Evolutionary conservation across 441 rosid species (phyloP).

Genomic region (Pelargonium fulgidum): DNA sequence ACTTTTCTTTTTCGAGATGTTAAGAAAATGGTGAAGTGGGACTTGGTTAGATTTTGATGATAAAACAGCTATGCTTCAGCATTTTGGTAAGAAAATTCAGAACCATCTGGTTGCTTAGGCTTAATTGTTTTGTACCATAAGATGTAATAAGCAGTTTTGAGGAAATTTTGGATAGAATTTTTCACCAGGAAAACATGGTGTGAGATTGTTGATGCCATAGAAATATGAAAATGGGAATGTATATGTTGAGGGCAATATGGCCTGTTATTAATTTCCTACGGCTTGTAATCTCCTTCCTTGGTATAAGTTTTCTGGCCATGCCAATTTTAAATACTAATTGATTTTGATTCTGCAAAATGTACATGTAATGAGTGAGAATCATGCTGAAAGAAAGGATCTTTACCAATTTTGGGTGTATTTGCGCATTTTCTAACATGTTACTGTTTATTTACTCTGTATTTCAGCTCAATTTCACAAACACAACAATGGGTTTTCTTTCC

Average conservation of each 20-base stretch:
- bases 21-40: not conserved
- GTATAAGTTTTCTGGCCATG: too few species aligned
- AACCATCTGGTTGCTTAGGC: not conserved
- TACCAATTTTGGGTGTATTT: not conserved
- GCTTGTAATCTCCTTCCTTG: too few species aligned
- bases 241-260: too few species aligned
- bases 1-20: not conserved
- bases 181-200: not conserved
- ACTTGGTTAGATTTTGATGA: not conserved
- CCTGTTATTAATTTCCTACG: too few species aligned
- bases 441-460: not conserved
- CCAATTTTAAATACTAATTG: not conserved
- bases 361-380: not conserved
- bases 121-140: not conserved
- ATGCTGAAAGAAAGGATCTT: not conserved
- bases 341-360: not conserved
- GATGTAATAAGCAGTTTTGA: not conserved
- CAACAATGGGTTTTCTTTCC: constrained; percentile 20
- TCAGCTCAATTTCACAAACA: constrained; percentile 24
- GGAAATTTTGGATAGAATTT: not conserved
- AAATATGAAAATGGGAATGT: not conserved
- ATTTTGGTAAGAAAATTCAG: not conserved
- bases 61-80: not conserved
- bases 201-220: not conserved
- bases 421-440: not conserved